Percentiles rank a stretch among this genome's conserved stretches.
Conservation (phyloP, 768 basidiomycete genomes). For the Pulveroboletus sp. region DNA sequence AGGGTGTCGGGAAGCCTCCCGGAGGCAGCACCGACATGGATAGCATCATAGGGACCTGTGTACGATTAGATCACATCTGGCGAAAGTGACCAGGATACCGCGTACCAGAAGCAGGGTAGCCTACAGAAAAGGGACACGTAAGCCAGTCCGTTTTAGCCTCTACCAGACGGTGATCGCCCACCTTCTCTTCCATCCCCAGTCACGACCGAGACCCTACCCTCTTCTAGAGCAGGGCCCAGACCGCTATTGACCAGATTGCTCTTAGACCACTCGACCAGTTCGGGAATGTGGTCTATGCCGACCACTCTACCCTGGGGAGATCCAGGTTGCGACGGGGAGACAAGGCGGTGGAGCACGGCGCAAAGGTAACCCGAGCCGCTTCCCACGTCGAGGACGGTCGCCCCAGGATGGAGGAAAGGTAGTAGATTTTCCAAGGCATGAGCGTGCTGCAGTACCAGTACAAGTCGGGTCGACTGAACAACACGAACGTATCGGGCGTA, state of each 20-base stretch:
- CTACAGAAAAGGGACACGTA: constrained; percentile 17
- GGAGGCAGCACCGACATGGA: constrained; percentile 94
- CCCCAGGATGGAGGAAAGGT: constrained; percentile 63
- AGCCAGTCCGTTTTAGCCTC: neutral
- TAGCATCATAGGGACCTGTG: constrained; percentile 69
- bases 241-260: constrained; percentile 68
- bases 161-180: constrained; percentile 13
- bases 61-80: neutral
- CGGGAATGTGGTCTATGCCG: constrained; percentile 88
- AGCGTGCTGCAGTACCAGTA: constrained; percentile 80
- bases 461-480: neutral
- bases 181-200: constrained; percentile 82
- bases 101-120: constrained; percentile 36
- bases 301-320: constrained; percentile 55
- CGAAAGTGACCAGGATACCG: neutral
- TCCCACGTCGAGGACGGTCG: constrained; percentile 84
- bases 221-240: constrained; percentile 48
- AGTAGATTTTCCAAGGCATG: constrained; percentile 79
- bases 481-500: constrained; percentile 23
- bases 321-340: constrained; percentile 30
- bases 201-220: constrained; percentile 57
- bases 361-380: constrained; percentile 83
- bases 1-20: constrained; percentile 66
- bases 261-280: constrained; percentile 67
- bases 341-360: constrained; percentile 78